These are phyloP conservation scores for Penicillium steckii DNA, from an alignment of 495 filamentous ascomycete genomes.

Conservation along the genomic window DNA sequence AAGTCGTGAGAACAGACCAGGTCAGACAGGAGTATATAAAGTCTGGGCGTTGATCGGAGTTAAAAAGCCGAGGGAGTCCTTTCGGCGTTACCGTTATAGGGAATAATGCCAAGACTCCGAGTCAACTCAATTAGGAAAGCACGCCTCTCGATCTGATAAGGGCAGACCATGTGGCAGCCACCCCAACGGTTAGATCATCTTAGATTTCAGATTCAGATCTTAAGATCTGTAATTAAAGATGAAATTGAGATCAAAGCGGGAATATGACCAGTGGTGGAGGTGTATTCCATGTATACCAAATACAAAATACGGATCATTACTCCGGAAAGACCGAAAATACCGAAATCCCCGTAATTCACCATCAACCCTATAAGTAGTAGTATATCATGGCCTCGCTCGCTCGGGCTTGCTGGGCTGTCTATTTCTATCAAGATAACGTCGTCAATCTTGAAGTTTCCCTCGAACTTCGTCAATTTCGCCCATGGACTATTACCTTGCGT, in stretches of 20 bases:
- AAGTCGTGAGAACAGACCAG: too few relatives aligned
- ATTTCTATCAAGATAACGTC: too few relatives aligned
- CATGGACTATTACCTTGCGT: too few relatives aligned
- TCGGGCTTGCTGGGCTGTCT: too few relatives aligned
- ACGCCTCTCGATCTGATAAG: neutral
- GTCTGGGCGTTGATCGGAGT: slow-evolving; percentile 7
- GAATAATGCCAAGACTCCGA: slow-evolving; percentile 8
- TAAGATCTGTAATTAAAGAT: neutral
- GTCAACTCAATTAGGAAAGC: neutral
- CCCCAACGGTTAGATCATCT: neutral
- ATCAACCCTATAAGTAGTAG: neutral
- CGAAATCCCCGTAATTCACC: neutral
- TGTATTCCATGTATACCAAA: too few relatives aligned
- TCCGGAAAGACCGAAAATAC: neutral
- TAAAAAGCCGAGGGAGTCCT: neutral
- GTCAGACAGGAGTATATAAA: slow-evolving; percentile 4
- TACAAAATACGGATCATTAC: too few relatives aligned
- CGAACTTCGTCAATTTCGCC: too few relatives aligned
- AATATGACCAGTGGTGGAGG: too few relatives aligned
- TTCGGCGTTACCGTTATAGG: slow-evolving; percentile 18
- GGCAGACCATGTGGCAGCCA: neutral
- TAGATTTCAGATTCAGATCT: neutral
- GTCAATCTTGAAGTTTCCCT: too few relatives aligned
- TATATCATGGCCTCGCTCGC: too few relatives aligned
- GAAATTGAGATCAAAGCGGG: too few relatives aligned